Percentiles rank a stretch among this genome's conserved stretches.
phyloP scores from a whole-genome alignment of 2,329 filamentous ascomycete species.

The Aspergillus oerlinghausenensis region DNA sequence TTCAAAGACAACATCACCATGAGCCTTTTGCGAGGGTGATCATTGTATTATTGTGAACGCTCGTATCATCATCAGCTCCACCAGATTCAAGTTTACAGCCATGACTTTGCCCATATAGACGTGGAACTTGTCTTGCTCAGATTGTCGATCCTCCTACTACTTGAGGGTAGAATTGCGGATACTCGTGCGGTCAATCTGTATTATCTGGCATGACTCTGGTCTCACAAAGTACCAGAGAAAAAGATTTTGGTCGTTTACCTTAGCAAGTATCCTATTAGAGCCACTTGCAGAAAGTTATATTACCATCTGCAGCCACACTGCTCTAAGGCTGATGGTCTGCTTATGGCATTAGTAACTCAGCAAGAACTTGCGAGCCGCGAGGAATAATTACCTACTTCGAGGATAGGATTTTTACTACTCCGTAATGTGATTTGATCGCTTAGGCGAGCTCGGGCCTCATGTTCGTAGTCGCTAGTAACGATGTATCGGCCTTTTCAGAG shows the following conservation, averaged over 20 bases:
- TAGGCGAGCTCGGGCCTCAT: constrained; percentile 13
- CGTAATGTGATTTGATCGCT: not conserved
- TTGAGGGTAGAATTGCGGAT: not conserved
- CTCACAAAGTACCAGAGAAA: not conserved
- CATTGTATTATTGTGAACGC: not conserved
- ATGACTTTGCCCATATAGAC: not conserved
- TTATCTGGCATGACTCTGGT: not conserved
- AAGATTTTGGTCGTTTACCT: not conserved
- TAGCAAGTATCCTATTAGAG: constrained; percentile 11
- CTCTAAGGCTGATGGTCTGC: constrained; percentile 6
- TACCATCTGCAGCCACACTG: constrained; percentile 17
- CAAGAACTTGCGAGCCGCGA: not conserved
- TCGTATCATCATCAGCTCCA: not conserved
- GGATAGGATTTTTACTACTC: too few species aligned
- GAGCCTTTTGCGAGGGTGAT: not conserved
- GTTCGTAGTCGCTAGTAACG: constrained; percentile 8
- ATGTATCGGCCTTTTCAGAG: not conserved
- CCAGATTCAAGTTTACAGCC: not conserved
- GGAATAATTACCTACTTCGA: not conserved
- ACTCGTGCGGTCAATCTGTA: not conserved
- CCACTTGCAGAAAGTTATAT: constrained; percentile 16
- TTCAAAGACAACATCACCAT: too few species aligned
- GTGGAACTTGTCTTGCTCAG: not conserved
- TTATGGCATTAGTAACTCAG: not conserved
- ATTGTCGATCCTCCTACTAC: not conserved